phyloP scores from a whole-genome alignment of 306 rosid species.

The Mucuna pruriens region DNA sequence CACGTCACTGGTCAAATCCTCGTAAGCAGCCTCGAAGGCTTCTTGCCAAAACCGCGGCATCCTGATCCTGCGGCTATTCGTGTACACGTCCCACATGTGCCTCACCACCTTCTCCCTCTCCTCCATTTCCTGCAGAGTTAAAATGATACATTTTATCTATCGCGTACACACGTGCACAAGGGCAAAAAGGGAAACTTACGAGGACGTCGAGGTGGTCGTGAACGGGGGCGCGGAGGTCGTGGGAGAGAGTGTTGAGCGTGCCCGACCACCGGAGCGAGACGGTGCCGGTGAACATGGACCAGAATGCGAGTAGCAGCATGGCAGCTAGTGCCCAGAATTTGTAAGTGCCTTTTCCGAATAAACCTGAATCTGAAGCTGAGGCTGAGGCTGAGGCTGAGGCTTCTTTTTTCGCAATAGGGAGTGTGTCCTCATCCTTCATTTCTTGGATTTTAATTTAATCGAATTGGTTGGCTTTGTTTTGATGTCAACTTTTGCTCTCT shows the following conservation, averaged over 20 bases:
- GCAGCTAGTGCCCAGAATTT: constrained; percentile 80
- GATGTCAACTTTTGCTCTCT: background rate
- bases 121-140: constrained; percentile 65
- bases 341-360: constrained; percentile 62
- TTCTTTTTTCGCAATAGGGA: constrained; percentile 69
- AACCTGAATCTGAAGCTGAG: constrained; percentile 49
- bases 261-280: constrained; percentile 83
- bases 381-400: constrained; percentile 1
- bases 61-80: constrained; percentile 72
- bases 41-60: constrained; percentile 80
- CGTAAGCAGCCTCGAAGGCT: constrained; percentile 87
- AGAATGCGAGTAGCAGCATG: constrained; percentile 73
- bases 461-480: background rate
- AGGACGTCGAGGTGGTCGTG: constrained; percentile 81
- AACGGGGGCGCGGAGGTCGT: constrained; percentile 50
- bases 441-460: constrained; percentile 40
- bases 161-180: background rate
- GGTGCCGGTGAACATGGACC: constrained; percentile 89
- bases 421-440: constrained; percentile 78
- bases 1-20: constrained; percentile 70
- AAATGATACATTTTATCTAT: no score
- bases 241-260: constrained; percentile 65
- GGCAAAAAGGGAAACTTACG: constrained; percentile 48
- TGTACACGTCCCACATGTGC: constrained; percentile 88
- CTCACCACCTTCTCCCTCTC: constrained; percentile 82